Evolutionary conservation across 2,329 filamentous ascomycete species (phyloP).

Genomic region (Parastagonospora nodorum): DNA sequence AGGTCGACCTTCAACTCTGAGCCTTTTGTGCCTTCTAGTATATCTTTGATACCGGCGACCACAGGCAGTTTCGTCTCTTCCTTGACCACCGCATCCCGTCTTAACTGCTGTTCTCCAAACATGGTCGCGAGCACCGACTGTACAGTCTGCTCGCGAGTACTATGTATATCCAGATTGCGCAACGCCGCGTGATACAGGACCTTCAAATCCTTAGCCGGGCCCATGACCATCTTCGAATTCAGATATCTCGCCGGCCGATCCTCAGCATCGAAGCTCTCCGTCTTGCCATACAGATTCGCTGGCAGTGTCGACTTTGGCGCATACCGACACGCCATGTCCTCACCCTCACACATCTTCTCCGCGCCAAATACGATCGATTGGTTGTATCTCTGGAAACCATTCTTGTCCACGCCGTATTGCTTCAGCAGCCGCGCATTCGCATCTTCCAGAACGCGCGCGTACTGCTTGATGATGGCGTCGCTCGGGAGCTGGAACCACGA

Average conservation of each 20-base stretch:
- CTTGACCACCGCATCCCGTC: constrained; percentile 47
- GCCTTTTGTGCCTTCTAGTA: constrained; percentile 24
- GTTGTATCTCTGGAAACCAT: constrained; percentile 42
- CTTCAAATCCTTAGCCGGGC: constrained; percentile 56
- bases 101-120: constrained; percentile 60
- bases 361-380: constrained; percentile 63
- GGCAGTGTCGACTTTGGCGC: constrained; percentile 59
- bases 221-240: constrained; percentile 56
- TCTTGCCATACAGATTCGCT: constrained; percentile 54
- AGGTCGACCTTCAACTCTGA: constrained; percentile 44
- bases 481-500: constrained; percentile 69
- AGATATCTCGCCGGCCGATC: constrained; percentile 50
- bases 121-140: constrained; percentile 57
- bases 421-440: constrained; percentile 59
- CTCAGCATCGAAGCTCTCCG: constrained; percentile 44
- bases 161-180: constrained; percentile 40
- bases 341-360: constrained; percentile 58
- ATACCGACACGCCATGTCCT: constrained; percentile 58
- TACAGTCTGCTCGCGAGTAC: constrained; percentile 41
- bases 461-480: constrained; percentile 66
- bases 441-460: constrained; percentile 59
- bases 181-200: constrained; percentile 53
- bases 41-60: constrained; percentile 19
- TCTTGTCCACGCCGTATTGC: constrained; percentile 52
- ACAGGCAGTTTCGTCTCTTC: constrained; percentile 17